These are phyloP conservation scores for Fusarium torreyae DNA, from an alignment of 2,329 filamentous ascomycete genomes.

Conservation along the genomic window DNA sequence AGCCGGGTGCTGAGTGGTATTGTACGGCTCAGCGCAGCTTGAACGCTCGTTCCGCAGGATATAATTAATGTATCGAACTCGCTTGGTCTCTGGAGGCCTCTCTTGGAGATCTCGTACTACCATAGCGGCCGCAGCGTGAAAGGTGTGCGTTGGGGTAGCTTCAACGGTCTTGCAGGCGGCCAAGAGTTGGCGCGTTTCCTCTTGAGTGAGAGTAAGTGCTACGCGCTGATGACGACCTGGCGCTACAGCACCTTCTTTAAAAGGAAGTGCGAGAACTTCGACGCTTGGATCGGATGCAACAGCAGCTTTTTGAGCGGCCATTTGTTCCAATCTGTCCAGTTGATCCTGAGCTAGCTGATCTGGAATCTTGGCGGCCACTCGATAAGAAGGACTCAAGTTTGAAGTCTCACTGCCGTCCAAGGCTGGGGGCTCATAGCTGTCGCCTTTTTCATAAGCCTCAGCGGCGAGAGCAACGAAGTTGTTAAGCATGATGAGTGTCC, in stretches of 20 bases:
- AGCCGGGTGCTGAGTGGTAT: slow-evolving; percentile 43
- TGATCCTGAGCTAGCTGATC: rapidly evolving
- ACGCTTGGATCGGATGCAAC: slow-evolving; percentile 4
- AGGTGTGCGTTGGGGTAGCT: slow-evolving; percentile 52
- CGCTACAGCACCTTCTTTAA: slow-evolving; percentile 15
- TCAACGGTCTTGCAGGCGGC: slow-evolving; percentile 32
- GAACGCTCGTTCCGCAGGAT: slow-evolving; percentile 53
- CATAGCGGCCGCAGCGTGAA: slow-evolving; percentile 54
- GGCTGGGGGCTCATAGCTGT: slow-evolving; percentile 17
- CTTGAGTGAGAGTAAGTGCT: slow-evolving; percentile 33
- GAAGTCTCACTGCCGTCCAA: slow-evolving; percentile 43
- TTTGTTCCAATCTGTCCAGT: background rate
- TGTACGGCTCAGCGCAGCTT: slow-evolving; percentile 47
- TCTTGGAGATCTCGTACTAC: slow-evolving; percentile 49
- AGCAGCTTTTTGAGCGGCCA: slow-evolving; percentile 12
- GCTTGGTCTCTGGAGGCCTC: background rate
- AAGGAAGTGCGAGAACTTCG: slow-evolving; percentile 40
- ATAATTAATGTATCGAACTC: slow-evolving; percentile 51
- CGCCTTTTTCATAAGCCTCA: slow-evolving; percentile 37
- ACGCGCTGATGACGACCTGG: slow-evolving; percentile 49
- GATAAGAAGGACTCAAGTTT: slow-evolving; percentile 30
- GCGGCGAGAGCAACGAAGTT: slow-evolving; percentile 49
- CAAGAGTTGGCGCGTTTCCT: slow-evolving; percentile 39
- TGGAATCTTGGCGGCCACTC: slow-evolving; percentile 6
- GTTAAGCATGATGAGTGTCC: slow-evolving; percentile 55